These are phyloP conservation scores for Dactylonectria macrodidyma DNA, from an alignment of 2,329 filamentous ascomycete genomes.

Conservation along the genomic window DNA sequence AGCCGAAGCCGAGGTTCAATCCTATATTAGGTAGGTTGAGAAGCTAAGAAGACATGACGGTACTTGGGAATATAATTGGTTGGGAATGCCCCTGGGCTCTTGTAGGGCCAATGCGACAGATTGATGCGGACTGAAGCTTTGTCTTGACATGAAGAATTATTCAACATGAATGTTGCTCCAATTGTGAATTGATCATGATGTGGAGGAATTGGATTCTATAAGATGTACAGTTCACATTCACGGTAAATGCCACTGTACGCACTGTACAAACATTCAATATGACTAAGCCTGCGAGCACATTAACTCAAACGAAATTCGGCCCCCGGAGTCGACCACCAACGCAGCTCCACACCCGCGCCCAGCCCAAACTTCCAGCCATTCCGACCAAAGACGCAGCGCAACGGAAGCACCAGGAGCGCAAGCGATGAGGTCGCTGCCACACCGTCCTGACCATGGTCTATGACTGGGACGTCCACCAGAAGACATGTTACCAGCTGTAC, in stretches of 20 bases:
- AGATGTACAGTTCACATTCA: background rate
- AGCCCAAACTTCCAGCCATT: conserved; percentile 35
- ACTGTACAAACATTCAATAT: conserved; percentile 11
- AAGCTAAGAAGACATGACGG: conserved; percentile 17
- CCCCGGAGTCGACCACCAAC: conserved; percentile 47
- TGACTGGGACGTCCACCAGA: conserved; percentile 61
- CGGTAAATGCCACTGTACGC: background rate
- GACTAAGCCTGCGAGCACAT: conserved; percentile 34
- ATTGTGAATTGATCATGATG: background rate
- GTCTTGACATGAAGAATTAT: too few species aligned
- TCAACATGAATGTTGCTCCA: background rate
- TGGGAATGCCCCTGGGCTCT: background rate
- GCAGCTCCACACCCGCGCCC: conserved; percentile 45
- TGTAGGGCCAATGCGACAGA: background rate
- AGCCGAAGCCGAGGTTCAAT: conserved; percentile 31
- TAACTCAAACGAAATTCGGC: conserved; percentile 34
- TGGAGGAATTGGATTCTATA: too few species aligned
- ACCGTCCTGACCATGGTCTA: conserved; percentile 58
- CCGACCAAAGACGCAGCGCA: conserved; percentile 46
- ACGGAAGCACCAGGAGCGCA: conserved; percentile 14
- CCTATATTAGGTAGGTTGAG: background rate
- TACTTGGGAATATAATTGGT: background rate
- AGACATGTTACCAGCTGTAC: conserved; percentile 73
- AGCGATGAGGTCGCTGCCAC: conserved; percentile 35
- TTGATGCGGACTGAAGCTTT: background rate